Base-by-base conservation (phyloP, 768 basidiomycete genomes). In the Boletus fagicola region DNA sequence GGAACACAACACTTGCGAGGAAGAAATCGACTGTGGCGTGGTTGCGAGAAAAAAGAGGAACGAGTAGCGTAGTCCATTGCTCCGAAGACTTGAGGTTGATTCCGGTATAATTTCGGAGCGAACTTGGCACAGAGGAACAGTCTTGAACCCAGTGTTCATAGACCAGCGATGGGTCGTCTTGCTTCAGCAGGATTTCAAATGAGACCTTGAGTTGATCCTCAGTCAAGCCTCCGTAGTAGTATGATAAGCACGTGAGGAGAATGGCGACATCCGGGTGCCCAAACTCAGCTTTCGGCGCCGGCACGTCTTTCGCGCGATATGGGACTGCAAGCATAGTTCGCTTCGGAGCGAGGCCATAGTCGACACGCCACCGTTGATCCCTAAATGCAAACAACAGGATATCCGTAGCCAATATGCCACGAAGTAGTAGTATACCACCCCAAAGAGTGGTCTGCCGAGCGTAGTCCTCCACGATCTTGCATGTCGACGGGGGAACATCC, bases 291-390 rank as follows among this genome's bases (percentile, higher is more conserved):
- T 75, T 69, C 13, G 67, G 57, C 15, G 78, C 69, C 0, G 82
- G 81, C 6, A 76, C 68, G 48, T 83, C 82, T 59, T 81, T 83
- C 0, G 81, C 82, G n/a, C 76, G 71, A 53, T 80, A 83, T 0
- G 82, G 82, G 0, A 83, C 80, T 1, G 81, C 80, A 1, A 83
- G 72, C 59, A 78, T 65, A 1, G 80, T 75, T 4, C 82, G 74
- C 7, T 46, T 58, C 2, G 61, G 62, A 47, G 78, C 77, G 5
- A 81, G 73, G 2, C 82, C 82, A 58, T 80, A 83, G 45, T 83
- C 77, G 0, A 83, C 82, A 35, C 81, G 64, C 79, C 80, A 83
- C 12, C 80, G 74, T 46, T 70, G 72, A 18, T 75, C 68, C 31
- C 63, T 65, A 0, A 83, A 63, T 1, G 67, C 65, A 47, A 76